A percentile compares a stretch with the other conserved stretches of the same genome.
Evolutionary conservation across 768 basidiomycete genomes (phyloP).

Genomic region (Cyclocybe aegerita): DNA sequence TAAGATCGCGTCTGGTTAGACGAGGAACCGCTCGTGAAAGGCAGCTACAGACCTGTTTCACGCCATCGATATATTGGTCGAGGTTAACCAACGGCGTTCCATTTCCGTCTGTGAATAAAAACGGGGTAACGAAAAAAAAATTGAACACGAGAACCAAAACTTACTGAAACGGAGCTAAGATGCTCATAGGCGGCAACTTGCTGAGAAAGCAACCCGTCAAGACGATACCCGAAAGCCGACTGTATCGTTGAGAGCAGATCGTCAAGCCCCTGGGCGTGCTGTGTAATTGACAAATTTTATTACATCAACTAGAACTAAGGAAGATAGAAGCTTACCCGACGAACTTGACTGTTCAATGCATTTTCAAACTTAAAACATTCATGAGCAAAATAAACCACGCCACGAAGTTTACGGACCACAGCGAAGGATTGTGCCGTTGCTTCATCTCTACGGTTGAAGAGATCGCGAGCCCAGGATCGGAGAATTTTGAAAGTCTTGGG

Average conservation of each 20-base stretch:
- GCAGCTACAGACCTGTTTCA: conserved; percentile 10
- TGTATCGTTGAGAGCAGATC: conserved; percentile 5
- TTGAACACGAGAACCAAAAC: neutral
- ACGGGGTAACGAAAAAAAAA: neutral
- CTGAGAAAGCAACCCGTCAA: conserved; percentile 8
- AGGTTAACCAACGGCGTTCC: conserved; percentile 12
- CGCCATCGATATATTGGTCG: conserved; percentile 3
- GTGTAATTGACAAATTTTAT: neutral
- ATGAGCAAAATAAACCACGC: neutral
- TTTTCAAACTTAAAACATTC: conserved; percentile 6
- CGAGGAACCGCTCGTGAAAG: neutral
- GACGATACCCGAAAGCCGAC: conserved; percentile 1
- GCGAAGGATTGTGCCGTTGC: neutral
- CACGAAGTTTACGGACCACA: neutral
- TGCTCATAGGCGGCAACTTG: conserved; percentile 6
- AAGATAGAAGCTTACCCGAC: neutral
- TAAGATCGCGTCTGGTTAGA: neutral
- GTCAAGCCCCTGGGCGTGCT: conserved; percentile 13
- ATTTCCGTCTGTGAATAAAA: conserved; percentile 21
- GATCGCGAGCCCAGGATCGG: no score
- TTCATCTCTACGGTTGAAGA: neutral
- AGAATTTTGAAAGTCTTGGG: no score
- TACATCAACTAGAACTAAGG: neutral
- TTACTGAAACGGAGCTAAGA: conserved; percentile 11
- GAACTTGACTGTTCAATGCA: conserved; percentile 1